Base-by-base conservation (phyloP, 495 filamentous ascomycete species). In the Friedmanniomyces simplex region DNA sequence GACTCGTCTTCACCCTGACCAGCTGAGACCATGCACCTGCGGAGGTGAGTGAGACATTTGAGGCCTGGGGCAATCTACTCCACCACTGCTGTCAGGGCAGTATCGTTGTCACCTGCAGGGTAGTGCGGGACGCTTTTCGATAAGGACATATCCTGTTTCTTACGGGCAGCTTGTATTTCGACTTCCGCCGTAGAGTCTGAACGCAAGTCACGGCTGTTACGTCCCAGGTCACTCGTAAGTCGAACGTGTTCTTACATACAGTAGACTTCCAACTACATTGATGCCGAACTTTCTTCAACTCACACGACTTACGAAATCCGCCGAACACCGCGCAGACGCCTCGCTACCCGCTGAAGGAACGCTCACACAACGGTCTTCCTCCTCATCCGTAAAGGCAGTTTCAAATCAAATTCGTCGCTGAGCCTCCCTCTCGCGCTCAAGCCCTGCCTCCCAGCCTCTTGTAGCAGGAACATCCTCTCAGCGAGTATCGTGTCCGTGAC, bases 361-460 rank as follows among this genome's bases (percentile, higher is more conserved):
- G 12, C 8, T 20, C 28, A 52, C 2, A 21, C 25, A 32, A 56
- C 18, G 2, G 54, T 56, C 18, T 20, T 48, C 51, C 43, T 51
- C 48, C 50, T 62, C 52, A 41, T 62, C 52, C 59, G 24, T 37
- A 55, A 32, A n/a, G 63, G 63, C 48, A 65, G 43, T 47, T 54
- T 65, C 26, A 64, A 48, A 20, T 52, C 52, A 32, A 65, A 62
- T 11, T 54, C 50, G 14, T 57, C 50, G 16, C 42, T 43, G 24
- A 65, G 50, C 45, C 48, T 62, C 22, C 59, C 36, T 26, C 32
- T 45, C 41, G 57, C 22, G 11, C 59, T 25, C 28, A 59, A 41
- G 11, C 51, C 63, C 50, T 65, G 63, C 30, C 41, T 26, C 8
- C 26, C 63, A 28, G 63, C 63, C 41, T 65, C 59, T 34, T 65